Evolutionary conservation across 768 basidiomycete species (phyloP).

Genomic region (Lactifluus volemus): DNA sequence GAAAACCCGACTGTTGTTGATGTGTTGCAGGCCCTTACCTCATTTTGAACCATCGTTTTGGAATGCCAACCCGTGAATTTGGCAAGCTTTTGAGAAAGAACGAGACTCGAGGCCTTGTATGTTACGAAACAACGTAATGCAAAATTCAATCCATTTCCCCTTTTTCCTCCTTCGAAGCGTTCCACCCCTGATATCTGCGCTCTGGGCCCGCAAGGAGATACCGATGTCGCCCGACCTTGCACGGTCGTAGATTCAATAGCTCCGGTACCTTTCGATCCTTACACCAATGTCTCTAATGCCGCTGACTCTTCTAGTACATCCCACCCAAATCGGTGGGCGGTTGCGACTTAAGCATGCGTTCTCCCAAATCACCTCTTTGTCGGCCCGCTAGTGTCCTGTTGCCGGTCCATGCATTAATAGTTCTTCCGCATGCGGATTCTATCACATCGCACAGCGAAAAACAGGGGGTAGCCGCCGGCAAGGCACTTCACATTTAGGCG

Average conservation of each 20-base stretch:
- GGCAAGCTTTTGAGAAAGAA: neutral
- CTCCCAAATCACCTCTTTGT: too few relatives aligned
- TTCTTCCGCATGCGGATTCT: neutral
- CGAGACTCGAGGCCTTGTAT: neutral
- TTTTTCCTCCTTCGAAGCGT: neutral
- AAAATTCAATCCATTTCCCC: neutral
- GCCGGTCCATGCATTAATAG: neutral
- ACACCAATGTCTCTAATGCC: neutral
- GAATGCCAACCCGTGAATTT: neutral
- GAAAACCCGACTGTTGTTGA: neutral
- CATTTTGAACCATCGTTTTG: neutral
- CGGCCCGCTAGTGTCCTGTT: neutral
- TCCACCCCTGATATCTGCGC: neutral
- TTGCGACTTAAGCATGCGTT: neutral
- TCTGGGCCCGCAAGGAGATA: constrained; percentile 4
- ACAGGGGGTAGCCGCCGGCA: neutral
- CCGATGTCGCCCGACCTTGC: neutral
- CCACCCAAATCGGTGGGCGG: neutral
- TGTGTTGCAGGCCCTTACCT: neutral
- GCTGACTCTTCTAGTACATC: neutral
- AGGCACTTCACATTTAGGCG: neutral
- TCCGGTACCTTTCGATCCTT: neutral
- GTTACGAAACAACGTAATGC: constrained; percentile 9
- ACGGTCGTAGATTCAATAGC: neutral
- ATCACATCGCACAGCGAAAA: neutral